Evolutionary conservation across 1,284 basidiomycete genomes (phyloP).

Genomic region (Ustilago trichophora): DNA sequence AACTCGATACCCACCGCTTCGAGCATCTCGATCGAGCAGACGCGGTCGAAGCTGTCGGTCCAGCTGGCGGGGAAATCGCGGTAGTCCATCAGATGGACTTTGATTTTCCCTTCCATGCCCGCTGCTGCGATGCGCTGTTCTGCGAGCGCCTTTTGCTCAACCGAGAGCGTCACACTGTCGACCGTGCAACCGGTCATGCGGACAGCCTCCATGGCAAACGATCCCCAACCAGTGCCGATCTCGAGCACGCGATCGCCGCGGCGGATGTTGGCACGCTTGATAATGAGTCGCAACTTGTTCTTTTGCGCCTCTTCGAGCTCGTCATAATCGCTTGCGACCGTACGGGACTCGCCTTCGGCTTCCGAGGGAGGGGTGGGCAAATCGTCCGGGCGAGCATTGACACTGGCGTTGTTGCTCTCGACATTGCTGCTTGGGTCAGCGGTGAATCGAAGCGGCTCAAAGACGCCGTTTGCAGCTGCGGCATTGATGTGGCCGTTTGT

Average conservation of each 20-base stretch:
- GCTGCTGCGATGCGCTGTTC: conserved; percentile 74
- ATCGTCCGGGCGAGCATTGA: conserved; percentile 6
- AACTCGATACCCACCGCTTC: conserved; percentile 80
- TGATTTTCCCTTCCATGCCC: conserved; percentile 75
- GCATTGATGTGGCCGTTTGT: conserved; percentile 21
- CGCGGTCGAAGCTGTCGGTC: conserved; percentile 74
- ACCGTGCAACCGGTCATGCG: conserved; percentile 72
- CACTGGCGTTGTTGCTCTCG: neutral
- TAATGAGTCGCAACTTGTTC: conserved; percentile 77
- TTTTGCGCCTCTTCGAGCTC: conserved; percentile 83
- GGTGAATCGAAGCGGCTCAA: conserved; percentile 32
- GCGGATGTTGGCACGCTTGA: conserved; percentile 77
- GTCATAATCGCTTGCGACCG: conserved; percentile 66
- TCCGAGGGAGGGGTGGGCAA: conserved; percentile 41
- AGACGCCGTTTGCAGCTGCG: conserved; percentile 19
- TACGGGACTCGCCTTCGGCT: neutral
- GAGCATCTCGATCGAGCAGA: conserved; percentile 90
- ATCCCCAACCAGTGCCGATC: conserved; percentile 84
- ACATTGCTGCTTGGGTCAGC: neutral
- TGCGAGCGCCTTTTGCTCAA: conserved; percentile 76
- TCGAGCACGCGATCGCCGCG: conserved; percentile 80
- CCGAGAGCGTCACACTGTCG: conserved; percentile 79
- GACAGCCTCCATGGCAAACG: conserved; percentile 76
- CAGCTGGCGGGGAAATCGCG: conserved; percentile 56
- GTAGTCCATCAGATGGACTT: conserved; percentile 81